Evolutionary conservation across 176 grass and related monocot species (phyloP).

Genomic region (Otatea glauca): DNA sequence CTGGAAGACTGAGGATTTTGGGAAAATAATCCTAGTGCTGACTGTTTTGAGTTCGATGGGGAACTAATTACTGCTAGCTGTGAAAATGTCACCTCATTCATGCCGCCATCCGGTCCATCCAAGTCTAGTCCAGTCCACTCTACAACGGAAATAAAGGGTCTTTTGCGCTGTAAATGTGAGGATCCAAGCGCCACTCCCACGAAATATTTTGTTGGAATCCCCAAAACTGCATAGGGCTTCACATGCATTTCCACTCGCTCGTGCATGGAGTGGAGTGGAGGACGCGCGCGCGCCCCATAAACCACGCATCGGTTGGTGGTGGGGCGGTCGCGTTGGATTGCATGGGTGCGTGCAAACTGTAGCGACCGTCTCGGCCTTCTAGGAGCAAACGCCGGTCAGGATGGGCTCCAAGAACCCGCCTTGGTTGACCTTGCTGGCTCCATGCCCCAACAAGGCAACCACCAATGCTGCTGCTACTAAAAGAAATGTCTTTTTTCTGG

Average conservation of each 20-base stretch:
- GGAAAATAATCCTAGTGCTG: no score
- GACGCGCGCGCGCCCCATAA: neutral
- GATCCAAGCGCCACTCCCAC: constrained; percentile 49
- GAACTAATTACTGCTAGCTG: neutral
- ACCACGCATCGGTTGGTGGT: neutral
- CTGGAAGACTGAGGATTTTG: no score
- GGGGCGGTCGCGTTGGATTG: neutral
- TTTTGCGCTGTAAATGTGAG: constrained; percentile 9
- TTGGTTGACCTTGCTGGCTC: constrained; percentile 37
- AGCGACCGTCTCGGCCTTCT: constrained; percentile 33
- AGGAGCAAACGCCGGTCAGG: constrained; percentile 9
- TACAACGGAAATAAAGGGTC: constrained; percentile 30
- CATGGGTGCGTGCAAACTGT: constrained; percentile 24
- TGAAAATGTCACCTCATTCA: neutral
- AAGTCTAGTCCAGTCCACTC: neutral
- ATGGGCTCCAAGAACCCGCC: neutral
- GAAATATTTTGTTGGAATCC: constrained; percentile 65
- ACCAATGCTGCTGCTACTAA: neutral
- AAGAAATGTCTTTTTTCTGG: no score
- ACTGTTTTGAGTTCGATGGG: no score
- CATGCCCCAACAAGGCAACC: neutral
- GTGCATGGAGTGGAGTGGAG: neutral
- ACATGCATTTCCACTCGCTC: constrained; percentile 39
- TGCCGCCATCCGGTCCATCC: neutral
- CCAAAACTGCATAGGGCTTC: constrained; percentile 36